These are phyloP conservation scores for Larix sibirica DNA, from an alignment of 83 land plant species.

Conservation along the genomic window DNA sequence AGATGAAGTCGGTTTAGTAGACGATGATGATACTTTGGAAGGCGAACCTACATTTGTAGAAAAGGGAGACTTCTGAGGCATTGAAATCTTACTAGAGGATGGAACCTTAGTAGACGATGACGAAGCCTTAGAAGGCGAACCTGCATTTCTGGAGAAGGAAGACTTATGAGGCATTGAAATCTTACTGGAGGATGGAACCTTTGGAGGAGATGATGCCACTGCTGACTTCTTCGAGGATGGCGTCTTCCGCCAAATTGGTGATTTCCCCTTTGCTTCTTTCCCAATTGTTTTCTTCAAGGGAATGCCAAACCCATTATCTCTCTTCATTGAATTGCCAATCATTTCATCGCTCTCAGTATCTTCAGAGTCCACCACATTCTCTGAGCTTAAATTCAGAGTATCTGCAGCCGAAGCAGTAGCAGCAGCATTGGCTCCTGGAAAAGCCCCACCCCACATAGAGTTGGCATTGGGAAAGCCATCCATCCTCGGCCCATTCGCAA, in stretches of 20 bases:
- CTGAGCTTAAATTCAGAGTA: constrained; percentile 13
- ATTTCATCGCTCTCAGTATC: constrained; percentile 25
- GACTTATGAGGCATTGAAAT: background rate
- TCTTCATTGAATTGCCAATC: background rate
- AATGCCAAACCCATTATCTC: background rate
- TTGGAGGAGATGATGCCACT: background rate
- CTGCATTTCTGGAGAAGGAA: background rate
- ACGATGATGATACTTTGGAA: background rate
- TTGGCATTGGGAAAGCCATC: constrained; percentile 19
- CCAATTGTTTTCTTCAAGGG: background rate
- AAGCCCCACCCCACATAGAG: constrained; percentile 41
- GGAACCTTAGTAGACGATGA: background rate
- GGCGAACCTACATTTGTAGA: background rate
- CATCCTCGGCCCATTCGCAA: background rate
- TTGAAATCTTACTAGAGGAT: background rate
- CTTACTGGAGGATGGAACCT: background rate
- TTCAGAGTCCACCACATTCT: constrained; percentile 14
- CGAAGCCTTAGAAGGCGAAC: background rate
- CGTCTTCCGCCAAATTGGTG: background rate
- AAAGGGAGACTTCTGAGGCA: background rate
- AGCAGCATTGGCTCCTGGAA: constrained; percentile 24
- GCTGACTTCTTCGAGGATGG: background rate
- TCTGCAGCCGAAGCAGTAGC: constrained; percentile 29
- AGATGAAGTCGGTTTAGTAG: background rate
- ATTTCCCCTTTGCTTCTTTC: too few species aligned